phyloP scores from a whole-genome alignment of 345 rosid genomes.

The Capsella bursapastoris region DNA sequence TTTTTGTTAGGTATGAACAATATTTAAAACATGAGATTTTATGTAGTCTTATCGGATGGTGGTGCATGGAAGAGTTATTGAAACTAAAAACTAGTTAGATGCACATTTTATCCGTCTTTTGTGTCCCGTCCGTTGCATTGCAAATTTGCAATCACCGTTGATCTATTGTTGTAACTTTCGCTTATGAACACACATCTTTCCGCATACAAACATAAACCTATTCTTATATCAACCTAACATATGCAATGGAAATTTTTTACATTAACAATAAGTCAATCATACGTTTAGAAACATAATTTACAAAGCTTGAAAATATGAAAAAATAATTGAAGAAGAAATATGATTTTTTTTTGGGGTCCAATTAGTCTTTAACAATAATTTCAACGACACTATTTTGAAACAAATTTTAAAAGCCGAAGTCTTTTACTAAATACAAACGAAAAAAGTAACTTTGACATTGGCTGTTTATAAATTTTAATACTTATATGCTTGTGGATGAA shows the following conservation, averaged over 20 bases:
- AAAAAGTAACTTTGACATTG: slow-evolving; percentile 19
- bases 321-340: background rate
- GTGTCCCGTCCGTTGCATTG: background rate
- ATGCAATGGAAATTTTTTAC: background rate
- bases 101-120: background rate
- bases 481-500: background rate
- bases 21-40: background rate
- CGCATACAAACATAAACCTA: background rate
- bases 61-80: too few species aligned
- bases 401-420: background rate
- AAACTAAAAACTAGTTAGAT: background rate
- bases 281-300: background rate
- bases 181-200: background rate
- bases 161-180: background rate
- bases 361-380: slow-evolving; percentile 7
- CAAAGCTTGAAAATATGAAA: background rate
- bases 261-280: background rate
- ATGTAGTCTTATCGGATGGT: background rate
- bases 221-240: background rate
- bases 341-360: background rate
- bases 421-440: slow-evolving; percentile 3
- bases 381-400: slow-evolving; percentile 1
- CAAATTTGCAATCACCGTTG: background rate
- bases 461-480: background rate
- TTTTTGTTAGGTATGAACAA: background rate